phyloP scores from a whole-genome alignment of 169 alveolate species.

The Plasmodium billcollinsi region DNA sequence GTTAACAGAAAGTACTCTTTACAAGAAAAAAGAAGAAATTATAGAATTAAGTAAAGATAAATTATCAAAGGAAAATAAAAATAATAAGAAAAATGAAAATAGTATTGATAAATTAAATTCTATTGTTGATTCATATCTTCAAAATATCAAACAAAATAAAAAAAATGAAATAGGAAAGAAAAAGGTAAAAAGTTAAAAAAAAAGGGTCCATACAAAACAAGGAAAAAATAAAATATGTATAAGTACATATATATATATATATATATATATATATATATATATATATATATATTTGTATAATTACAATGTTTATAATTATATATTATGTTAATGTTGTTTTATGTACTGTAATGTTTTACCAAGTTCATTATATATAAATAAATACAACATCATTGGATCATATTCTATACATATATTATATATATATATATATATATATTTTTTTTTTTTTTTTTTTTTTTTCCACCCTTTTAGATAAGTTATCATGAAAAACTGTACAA shows the following conservation, averaged over 20 bases:
- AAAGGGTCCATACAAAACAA: not conserved
- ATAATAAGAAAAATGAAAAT: slow-evolving; percentile 58
- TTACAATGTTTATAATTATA: not conserved
- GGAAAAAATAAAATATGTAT: too few relatives aligned
- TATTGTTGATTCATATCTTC: slow-evolving; percentile 66
- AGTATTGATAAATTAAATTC: slow-evolving; percentile 67
- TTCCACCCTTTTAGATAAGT: slow-evolving; percentile 8
- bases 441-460: too few relatives aligned
- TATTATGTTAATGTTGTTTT: too few relatives aligned
- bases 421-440: not conserved
- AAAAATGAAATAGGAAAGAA: slow-evolving; percentile 52
- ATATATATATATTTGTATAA: not conserved
- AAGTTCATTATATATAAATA: too few relatives aligned
- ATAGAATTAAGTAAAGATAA: slow-evolving; percentile 66
- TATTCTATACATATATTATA: not conserved
- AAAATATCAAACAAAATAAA: slow-evolving; percentile 56
- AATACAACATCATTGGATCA: not conserved
- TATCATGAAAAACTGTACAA: slow-evolving; percentile 58
- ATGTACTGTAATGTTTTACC: too few relatives aligned
- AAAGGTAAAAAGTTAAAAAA: slow-evolving; percentile 29
- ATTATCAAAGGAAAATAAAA: slow-evolving; percentile 48
- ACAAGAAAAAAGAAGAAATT: slow-evolving; percentile 63
- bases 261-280: too few relatives aligned
- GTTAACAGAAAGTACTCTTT: slow-evolving; percentile 70
- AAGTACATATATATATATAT: too few relatives aligned